Conservation (phyloP, 768 basidiomycete species). For the Podaxis sp. region DNA sequence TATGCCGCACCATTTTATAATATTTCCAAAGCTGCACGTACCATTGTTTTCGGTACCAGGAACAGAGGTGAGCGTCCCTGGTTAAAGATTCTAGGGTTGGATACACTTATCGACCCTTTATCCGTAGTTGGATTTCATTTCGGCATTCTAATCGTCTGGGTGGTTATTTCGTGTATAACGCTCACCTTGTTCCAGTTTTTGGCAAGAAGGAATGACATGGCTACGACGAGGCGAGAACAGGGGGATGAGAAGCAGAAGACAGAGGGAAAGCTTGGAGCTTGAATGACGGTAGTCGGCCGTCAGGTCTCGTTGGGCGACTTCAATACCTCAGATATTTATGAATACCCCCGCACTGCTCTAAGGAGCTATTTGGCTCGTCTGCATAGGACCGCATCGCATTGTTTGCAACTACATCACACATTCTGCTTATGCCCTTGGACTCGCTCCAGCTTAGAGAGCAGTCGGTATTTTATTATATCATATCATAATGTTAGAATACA, state of each 20-base stretch:
- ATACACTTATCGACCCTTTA: neutral
- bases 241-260: neutral
- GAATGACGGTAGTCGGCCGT: neutral
- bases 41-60: slow-evolving; percentile 58
- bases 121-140: slow-evolving; percentile 59
- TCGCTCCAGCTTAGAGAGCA: neutral
- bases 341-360: no score
- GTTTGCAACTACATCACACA: neutral
- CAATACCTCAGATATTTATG: neutral
- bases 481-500: no score
- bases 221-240: neutral
- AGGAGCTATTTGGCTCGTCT: neutral
- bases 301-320: neutral
- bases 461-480: neutral
- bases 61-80: slow-evolving; percentile 43
- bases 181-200: slow-evolving; percentile 51
- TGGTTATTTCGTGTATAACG: slow-evolving; percentile 51
- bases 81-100: neutral
- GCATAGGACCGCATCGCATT: neutral
- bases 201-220: slow-evolving; percentile 24
- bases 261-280: neutral
- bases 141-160: slow-evolving; percentile 59
- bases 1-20: slow-evolving; percentile 67
- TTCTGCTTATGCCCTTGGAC: neutral
- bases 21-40: slow-evolving; percentile 49